Percentiles rank a stretch among this genome's conserved stretches.
Conservation (phyloP, 2,329 filamentous ascomycete species). For the Dactylonectria macrodidyma region DNA sequence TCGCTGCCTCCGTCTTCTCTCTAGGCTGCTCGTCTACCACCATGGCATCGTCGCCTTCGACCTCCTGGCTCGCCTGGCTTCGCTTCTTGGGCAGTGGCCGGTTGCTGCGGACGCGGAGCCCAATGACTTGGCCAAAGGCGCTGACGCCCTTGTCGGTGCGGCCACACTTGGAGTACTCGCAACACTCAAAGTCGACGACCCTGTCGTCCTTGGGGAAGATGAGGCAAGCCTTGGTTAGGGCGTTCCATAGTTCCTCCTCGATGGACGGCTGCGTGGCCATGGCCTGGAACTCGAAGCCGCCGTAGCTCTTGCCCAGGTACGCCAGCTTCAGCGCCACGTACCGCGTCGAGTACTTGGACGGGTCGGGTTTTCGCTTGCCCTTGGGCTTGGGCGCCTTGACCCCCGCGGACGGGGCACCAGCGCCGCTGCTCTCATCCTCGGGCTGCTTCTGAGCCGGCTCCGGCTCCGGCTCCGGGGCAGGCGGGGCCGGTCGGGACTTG, state of each 20-base stretch:
- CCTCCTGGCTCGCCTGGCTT: constrained; percentile 40
- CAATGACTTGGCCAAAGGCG: constrained; percentile 96
- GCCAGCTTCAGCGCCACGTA: constrained; percentile 93
- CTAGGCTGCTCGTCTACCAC: constrained; percentile 36
- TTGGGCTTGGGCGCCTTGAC: constrained; percentile 55
- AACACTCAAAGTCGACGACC: constrained; percentile 83
- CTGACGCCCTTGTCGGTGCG: constrained; percentile 94
- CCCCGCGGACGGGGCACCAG: constrained; percentile 8
- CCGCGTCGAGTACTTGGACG: constrained; percentile 85
- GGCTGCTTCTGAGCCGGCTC: constrained; percentile 19
- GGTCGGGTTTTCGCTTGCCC: constrained; percentile 75
- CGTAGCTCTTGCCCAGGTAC: constrained; percentile 92
- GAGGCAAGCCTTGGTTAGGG: constrained; percentile 83
- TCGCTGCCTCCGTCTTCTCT: constrained; percentile 36
- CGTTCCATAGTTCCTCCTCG: constrained; percentile 95
- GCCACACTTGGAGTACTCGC: constrained; percentile 95
- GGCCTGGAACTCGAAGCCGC: constrained; percentile 90
- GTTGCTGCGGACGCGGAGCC: constrained; percentile 85
- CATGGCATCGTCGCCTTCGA: constrained; percentile 44
- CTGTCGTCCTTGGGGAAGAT: constrained; percentile 79
- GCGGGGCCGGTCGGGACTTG: constrained; percentile 57
- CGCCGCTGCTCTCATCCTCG: constrained; percentile 20
- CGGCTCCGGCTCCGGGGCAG: constrained; percentile 44
- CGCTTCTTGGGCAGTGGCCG: constrained; percentile 67
- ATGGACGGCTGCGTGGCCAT: constrained; percentile 83